Conservation (phyloP, 2,329 filamentous ascomycete species). For the Colletotrichum gloeosporioides region DNA sequence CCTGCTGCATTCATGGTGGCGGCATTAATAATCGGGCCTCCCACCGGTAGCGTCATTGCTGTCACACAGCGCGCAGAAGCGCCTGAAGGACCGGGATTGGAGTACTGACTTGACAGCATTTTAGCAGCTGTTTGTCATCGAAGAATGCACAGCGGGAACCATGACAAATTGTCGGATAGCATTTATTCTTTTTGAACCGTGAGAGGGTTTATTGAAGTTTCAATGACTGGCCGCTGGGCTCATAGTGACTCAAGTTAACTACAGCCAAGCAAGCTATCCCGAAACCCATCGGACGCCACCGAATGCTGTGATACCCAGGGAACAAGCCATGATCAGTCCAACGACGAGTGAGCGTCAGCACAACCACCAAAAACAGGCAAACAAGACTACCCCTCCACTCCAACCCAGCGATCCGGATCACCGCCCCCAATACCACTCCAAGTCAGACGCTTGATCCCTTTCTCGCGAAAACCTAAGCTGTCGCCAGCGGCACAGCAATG, state of each 20-base stretch:
- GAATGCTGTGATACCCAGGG: neutral
- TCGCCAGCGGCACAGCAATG: neutral
- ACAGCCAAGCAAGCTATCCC: neutral
- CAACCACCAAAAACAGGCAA: neutral
- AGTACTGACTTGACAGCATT: neutral
- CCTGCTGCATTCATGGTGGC: neutral
- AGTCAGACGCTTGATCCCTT: neutral
- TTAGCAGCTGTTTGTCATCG: neutral
- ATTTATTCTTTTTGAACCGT: accelerated
- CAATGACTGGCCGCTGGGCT: neutral
- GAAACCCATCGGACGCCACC: neutral
- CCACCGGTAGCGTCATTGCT: neutral
- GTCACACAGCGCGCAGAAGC: neutral
- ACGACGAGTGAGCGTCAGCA: neutral
- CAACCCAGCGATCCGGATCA: neutral
- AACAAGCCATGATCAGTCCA: neutral
- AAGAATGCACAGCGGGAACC: neutral
- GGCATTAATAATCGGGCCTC: neutral
- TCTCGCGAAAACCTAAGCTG: accelerated
- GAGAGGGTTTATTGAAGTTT: neutral
- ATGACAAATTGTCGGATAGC: neutral
- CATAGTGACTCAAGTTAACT: neutral
- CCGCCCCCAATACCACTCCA: neutral
- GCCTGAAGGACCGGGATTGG: neutral
- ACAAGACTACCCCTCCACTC: neutral